Percentiles rank a stretch among this genome's conserved stretches.
These are phyloP conservation scores for Hibiscus mutabilis DNA, from an alignment of 345 rosid species.

Conservation along the genomic window DNA sequence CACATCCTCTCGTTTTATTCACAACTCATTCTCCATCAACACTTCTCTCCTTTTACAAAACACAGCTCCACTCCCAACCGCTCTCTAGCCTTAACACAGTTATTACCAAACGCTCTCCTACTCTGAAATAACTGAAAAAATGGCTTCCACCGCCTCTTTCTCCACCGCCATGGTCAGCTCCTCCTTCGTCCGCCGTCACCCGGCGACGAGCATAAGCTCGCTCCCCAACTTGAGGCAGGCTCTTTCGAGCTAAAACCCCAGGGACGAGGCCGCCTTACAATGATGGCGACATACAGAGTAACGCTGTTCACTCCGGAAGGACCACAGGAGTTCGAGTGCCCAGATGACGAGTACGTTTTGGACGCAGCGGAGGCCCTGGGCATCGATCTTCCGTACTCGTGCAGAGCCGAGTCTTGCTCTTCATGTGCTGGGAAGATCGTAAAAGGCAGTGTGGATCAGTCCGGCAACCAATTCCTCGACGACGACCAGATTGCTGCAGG, in stretches of 20 bases:
- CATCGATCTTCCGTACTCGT: conserved; percentile 81
- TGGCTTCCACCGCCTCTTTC: conserved; percentile 52
- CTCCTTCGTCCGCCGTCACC: conserved; percentile 44
- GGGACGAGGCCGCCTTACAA: conserved; percentile 44
- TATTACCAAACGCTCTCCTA: too few relatives aligned
- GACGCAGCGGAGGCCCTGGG: conserved; percentile 69
- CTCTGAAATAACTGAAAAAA: conserved; percentile 4
- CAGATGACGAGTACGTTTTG: conserved; percentile 53
- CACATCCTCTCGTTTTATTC: conserved; percentile 2
- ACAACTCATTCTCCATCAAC: conserved; percentile 24
- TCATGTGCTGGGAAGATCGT: conserved; percentile 64
- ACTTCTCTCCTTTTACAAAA: conserved; percentile 16
- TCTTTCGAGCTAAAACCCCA: conserved; percentile 47
- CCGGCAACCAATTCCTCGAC: conserved; percentile 79
- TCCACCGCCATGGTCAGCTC: conserved; percentile 58
- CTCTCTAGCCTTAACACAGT: background rate
- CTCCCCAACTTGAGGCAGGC: conserved; percentile 39
- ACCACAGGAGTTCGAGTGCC: conserved; percentile 39
- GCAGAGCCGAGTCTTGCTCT: conserved; percentile 93
- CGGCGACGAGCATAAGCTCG: conserved; percentile 38
- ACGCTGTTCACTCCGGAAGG: conserved; percentile 71
- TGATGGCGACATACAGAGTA: conserved; percentile 70
- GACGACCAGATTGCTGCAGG: conserved; percentile 63
- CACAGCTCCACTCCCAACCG: background rate
- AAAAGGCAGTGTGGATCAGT: conserved; percentile 57